Conservation (phyloP, 2,329 filamentous ascomycete species). For the Parasarocladium wereldwijsianum region DNA sequence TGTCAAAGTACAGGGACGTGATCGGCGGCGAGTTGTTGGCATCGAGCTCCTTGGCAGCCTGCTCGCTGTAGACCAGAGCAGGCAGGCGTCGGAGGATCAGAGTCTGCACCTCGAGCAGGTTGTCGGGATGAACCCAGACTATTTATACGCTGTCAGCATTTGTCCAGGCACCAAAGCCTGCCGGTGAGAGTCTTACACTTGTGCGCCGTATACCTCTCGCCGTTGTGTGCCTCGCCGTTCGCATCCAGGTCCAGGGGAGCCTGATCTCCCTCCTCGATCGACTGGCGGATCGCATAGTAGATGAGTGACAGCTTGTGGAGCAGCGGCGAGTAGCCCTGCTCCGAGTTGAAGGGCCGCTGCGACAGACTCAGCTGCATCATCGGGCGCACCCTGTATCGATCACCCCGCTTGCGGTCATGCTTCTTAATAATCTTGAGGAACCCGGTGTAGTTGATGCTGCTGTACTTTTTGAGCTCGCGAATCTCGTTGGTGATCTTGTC, state of each 20-base stretch:
- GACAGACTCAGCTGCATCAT: constrained; percentile 82
- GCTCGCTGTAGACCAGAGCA: constrained; percentile 83
- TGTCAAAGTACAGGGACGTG: constrained; percentile 95
- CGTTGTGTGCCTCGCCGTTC: constrained; percentile 42
- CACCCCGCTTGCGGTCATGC: constrained; percentile 85
- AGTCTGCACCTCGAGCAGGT: constrained; percentile 93
- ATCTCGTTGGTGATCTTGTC: constrained; percentile 82
- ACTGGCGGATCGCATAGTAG: constrained; percentile 87
- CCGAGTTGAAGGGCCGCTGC: constrained; percentile 87
- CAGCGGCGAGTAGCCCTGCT: constrained; percentile 74
- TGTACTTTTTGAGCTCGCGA: constrained; percentile 88
- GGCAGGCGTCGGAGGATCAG: constrained; percentile 83
- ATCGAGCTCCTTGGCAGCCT: constrained; percentile 69
- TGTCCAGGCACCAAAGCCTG: not conserved
- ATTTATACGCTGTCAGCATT: constrained; percentile 15
- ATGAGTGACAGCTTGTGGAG: constrained; percentile 85
- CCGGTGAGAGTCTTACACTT: constrained; percentile 53
- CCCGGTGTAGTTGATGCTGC: constrained; percentile 90
- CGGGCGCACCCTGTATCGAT: constrained; percentile 75
- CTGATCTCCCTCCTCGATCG: constrained; percentile 46
- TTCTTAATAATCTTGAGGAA: constrained; percentile 99
- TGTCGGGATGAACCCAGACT: constrained; percentile 94
- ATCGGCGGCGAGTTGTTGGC: constrained; percentile 74
- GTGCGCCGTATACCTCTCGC: constrained; percentile 67
- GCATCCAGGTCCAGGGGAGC: constrained; percentile 31